These are phyloP conservation scores for Mortierella alpina DNA, from an alignment of 192 early-diverging fungal species.

Conservation along the genomic window DNA sequence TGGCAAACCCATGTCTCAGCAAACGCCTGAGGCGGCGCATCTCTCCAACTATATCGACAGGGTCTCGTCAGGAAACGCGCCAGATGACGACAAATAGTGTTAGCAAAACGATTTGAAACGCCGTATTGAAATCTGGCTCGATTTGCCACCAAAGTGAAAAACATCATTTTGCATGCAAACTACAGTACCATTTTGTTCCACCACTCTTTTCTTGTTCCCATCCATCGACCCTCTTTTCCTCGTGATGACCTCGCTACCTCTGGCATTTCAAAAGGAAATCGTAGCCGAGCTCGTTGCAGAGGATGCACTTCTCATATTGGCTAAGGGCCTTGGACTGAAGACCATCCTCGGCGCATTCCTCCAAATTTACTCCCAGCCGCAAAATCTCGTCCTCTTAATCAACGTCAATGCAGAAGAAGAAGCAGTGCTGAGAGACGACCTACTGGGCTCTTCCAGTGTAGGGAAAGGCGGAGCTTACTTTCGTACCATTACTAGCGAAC, in stretches of 20 bases:
- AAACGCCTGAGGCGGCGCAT: constrained; percentile 42
- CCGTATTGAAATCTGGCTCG: not conserved
- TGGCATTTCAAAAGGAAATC: constrained; percentile 76
- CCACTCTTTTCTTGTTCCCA: not conserved
- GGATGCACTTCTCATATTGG: constrained; percentile 84
- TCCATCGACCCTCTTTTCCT: not conserved
- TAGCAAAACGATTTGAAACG: not conserved
- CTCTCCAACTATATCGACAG: constrained; percentile 42
- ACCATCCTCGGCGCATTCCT: constrained; percentile 78
- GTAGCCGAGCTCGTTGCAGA: constrained; percentile 74
- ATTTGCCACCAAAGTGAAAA: constrained; percentile 33
- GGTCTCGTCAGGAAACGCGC: constrained; percentile 36
- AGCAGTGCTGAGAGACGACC: constrained; percentile 48
- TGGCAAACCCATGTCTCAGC: constrained; percentile 49
- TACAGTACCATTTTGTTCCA: not conserved
- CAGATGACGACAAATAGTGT: constrained; percentile 19
- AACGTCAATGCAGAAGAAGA: constrained; percentile 75
- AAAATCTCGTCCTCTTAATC: constrained; percentile 82
- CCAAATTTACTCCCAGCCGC: constrained; percentile 72
- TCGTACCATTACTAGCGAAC: constrained; percentile 39
- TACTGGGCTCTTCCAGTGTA: constrained; percentile 21
- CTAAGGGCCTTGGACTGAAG: constrained; percentile 81
- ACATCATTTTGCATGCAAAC: not conserved
- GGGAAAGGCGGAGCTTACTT: constrained; percentile 27
- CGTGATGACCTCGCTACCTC: constrained; percentile 38